Base-by-base conservation (phyloP, 2,329 filamentous ascomycete genomes). In the Neofusicoccum sp. region DNA sequence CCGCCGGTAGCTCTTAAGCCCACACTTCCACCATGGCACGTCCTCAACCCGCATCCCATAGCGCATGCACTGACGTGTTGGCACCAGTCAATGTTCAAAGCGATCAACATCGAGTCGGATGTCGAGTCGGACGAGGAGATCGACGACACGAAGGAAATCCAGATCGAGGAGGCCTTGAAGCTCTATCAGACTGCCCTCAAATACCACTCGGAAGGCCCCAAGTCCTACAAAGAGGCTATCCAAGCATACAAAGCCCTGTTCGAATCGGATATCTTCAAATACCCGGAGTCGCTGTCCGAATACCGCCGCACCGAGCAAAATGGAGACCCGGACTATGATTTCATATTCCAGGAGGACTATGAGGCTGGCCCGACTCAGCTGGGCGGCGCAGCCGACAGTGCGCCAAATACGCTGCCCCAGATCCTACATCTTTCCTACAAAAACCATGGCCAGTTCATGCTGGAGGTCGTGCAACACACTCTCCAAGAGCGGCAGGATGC, bases 91-190 rank as follows among this genome's bases (percentile, higher is more conserved):
- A 83, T 86, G 68, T 98, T 96, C 78, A 86, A 89, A 69, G 91
- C 93, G 58, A 87, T 97, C 75, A 99, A 99, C 73, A 86, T 98
- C 76, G 93, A 97, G 76, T 89, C 91, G 8, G 95, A 97, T 77
- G 91, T 96, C 70, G 90, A 91, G 61, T 81, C 89, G 65, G 92
- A 96, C 71, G 91, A 96, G 68, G 93, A 97, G 76, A 81, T 96
- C 70, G 95, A 99, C 73, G 92, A 95, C 69, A 96, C 93, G 34
- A 95, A 93, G 73, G 93, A 98, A 75, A 87, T 99, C 57, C 93
- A 96, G 82, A 93, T 98, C 70, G 95, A 99, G 70, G 95, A 99
- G 78, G 93, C 95, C 49, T 80, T 99, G 64, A 98, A 97, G 77
- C 85, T 93, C 36, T 99, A 97, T 73, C 93, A 98, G 71, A 88